phyloP scores from a whole-genome alignment of 2,329 filamentous ascomycete species.

The Fusarium sp. region DNA sequence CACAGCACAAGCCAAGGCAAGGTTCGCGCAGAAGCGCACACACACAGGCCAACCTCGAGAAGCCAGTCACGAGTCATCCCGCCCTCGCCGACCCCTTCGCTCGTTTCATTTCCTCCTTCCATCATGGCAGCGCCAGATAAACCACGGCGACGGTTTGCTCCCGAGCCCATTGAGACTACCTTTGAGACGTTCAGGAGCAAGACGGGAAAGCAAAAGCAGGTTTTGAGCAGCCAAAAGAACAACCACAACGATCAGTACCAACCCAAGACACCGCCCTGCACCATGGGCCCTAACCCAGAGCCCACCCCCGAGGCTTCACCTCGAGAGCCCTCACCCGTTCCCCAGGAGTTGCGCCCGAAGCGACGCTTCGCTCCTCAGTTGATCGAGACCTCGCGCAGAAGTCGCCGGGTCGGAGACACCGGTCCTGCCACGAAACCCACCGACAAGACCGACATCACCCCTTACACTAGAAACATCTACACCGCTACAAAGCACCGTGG shows the following conservation, averaged over 20 bases:
- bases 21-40: conserved; percentile 29
- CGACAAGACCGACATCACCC: conserved; percentile 79
- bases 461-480: conserved; percentile 72
- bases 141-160: conserved; percentile 71
- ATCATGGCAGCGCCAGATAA: conserved; percentile 56
- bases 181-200: conserved; percentile 68
- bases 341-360: conserved; percentile 55
- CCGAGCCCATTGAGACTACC: conserved; percentile 79
- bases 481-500: conserved; percentile 57
- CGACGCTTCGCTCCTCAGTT: conserved; percentile 80
- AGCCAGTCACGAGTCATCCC: conserved; percentile 37
- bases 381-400: conserved; percentile 82
- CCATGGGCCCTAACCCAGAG: conserved; percentile 66
- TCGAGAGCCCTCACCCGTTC: conserved; percentile 59
- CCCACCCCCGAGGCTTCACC: conserved; percentile 67
- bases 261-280: conserved; percentile 26
- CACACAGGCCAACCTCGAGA: conserved; percentile 33
- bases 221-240: background rate
- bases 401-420: conserved; percentile 74
- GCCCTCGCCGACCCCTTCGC: conserved; percentile 20
- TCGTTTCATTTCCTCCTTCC: conserved; percentile 51
- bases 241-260: conserved; percentile 17
- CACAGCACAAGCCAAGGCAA: conserved; percentile 9
- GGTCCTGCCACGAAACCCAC: conserved; percentile 71
- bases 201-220: conserved; percentile 40